Percentiles rank a stretch among this genome's conserved stretches.
Conservation (phyloP, 2,329 filamentous ascomycete genomes). For the Mariannaea elegans region DNA sequence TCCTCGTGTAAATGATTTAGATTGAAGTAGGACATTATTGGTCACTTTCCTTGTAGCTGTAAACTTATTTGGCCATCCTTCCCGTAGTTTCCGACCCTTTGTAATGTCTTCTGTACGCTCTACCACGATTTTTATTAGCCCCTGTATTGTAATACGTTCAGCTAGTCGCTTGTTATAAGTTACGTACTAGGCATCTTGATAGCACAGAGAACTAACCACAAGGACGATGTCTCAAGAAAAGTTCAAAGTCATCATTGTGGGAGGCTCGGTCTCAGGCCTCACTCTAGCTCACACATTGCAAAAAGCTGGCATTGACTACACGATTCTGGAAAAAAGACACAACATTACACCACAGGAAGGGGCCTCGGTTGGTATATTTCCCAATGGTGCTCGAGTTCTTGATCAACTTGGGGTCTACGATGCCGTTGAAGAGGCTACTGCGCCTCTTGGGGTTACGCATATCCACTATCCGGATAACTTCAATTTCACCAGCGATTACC, state of each 20-base stretch:
- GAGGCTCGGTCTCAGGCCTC: slow-evolving; percentile 23
- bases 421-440: not conserved
- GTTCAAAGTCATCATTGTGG: slow-evolving; percentile 22
- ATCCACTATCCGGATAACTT: not conserved
- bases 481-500: not conserved
- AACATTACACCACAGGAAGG: slow-evolving; percentile 56
- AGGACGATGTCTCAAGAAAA: not conserved
- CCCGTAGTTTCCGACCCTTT: too few species aligned
- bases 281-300: slow-evolving; percentile 25
- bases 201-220: not conserved
- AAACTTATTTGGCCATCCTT: too few species aligned
- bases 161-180: too few species aligned
- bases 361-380: slow-evolving; percentile 55
- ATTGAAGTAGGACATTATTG: too few species aligned
- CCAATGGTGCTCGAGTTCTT: slow-evolving; percentile 54
- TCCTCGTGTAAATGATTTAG: too few species aligned
- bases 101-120: too few species aligned
- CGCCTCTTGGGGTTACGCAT: not conserved
- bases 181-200: too few species aligned
- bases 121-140: too few species aligned
- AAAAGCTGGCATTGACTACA: slow-evolving; percentile 50
- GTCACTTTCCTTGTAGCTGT: too few species aligned
- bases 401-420: slow-evolving; percentile 49
- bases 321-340: slow-evolving; percentile 55
- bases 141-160: too few species aligned